A percentile compares a stretch with the other conserved stretches of the same genome.
Evolutionary conservation across 176 grass and related monocot genomes (phyloP).

Genomic region (Avena eriantha): DNA sequence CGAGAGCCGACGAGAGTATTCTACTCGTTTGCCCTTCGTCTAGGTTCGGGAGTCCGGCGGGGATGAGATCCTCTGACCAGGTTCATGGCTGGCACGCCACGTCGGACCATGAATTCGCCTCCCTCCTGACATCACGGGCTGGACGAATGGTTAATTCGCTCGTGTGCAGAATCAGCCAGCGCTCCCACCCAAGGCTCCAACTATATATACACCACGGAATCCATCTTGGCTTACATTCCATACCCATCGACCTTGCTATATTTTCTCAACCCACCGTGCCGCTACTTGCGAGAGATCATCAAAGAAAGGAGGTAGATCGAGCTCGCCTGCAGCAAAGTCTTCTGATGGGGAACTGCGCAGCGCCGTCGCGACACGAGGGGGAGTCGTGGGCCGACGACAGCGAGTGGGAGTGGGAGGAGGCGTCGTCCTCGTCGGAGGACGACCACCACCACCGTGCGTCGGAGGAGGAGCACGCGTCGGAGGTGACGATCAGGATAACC

Average conservation of each 20-base stretch:
- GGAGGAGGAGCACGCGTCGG: neutral
- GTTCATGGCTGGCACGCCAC: constrained; percentile 34
- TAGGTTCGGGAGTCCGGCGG: neutral
- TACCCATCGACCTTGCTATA: neutral
- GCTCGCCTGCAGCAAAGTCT: neutral
- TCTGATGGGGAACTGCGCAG: constrained; percentile 58
- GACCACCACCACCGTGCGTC: neutral
- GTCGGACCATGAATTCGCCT: constrained; percentile 30
- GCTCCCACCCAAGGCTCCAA: neutral
- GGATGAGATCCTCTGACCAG: constrained; percentile 45
- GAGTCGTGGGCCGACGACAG: constrained; percentile 62
- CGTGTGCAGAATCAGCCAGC: constrained; percentile 18
- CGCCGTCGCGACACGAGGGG: constrained; percentile 26
- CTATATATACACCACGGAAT: constrained; percentile 12
- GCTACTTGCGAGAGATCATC: neutral
- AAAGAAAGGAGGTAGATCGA: neutral
- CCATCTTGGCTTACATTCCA: neutral
- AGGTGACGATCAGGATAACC: constrained; percentile 77
- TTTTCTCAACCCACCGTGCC: neutral
- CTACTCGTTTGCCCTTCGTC: neutral
- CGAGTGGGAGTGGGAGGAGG: constrained; percentile 49
- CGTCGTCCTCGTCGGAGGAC: constrained; percentile 2
- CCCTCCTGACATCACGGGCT: neutral
- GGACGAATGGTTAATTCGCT: neutral
- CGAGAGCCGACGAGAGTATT: neutral